phyloP scores from a whole-genome alignment of 2,329 filamentous ascomycete species.

The Alternaria atra region DNA sequence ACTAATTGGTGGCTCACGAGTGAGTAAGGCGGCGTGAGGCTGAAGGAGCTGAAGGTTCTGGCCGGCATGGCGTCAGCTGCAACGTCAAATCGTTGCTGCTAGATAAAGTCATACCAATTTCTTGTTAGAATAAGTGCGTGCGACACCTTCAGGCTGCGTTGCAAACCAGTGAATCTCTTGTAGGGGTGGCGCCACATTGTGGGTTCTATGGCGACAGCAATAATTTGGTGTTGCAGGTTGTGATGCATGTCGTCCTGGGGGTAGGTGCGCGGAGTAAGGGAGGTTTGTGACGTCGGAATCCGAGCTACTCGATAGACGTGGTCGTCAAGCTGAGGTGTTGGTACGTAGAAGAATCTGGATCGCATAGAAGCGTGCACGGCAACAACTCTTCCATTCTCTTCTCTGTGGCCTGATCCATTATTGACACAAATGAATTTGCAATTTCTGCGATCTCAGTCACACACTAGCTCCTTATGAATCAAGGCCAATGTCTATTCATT shows the following conservation, averaged over 20 bases:
- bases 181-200: neutral
- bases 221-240: neutral
- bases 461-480: neutral
- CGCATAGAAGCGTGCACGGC: neutral
- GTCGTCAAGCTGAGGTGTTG: neutral
- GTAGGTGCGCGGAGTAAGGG: neutral
- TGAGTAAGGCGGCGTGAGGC: constrained; percentile 1
- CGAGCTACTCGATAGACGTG: neutral
- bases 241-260: neutral
- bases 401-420: neutral
- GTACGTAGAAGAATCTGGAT: neutral
- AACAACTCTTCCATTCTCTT: neutral
- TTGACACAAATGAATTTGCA: neutral
- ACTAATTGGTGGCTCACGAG: neutral
- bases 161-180: neutral
- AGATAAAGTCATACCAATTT: neutral
- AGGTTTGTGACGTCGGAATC: neutral
- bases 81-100: neutral
- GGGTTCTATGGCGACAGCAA: neutral
- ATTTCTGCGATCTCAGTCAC: neutral
- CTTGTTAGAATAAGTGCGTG: neutral
- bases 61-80: neutral
- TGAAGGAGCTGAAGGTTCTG: constrained; percentile 1
- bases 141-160: no score
- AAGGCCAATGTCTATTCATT: neutral